Evolutionary conservation across 2,329 filamentous ascomycete genomes (phyloP), one percentile per base, ranked within the genome.

Genomic region (Orbilia javanica): DNA sequence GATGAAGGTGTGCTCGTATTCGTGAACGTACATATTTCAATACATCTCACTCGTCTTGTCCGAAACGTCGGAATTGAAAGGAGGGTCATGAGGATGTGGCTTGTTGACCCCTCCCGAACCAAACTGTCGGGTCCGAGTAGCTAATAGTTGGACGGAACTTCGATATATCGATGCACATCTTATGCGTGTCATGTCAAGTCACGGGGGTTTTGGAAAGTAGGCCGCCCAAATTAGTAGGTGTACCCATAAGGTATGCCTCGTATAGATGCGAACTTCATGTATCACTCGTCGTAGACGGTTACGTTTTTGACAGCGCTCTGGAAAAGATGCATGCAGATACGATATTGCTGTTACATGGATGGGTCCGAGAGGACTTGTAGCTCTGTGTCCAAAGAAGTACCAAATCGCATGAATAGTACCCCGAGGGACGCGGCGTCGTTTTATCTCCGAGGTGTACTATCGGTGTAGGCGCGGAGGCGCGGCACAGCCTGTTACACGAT

Each of bases 401-500:
- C 3, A 60, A 15, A 13, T 6, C 2, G 34, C 31, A 1, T 2
- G 11, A 25, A 60, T 8, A 25, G 20, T 60, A 60, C 53, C 15
- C 29, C 2, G n/a, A 25, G 53, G 6, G 7, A 60, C 53, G 15
- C 10, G 10, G 22, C 15, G 2, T 64, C 27, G 22, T 18, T 29
- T 67, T 53, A 53, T 39, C n/a, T 50, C 44, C 29, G 64, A 29
- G 10, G 34, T 42, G 39, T 60, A n/a, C 8, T 10, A 36, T 22
- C 25, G 50, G 31, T 48, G 10, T 53, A 52, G 27, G 55, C 64
- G 64, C 64, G 22, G 46, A 55, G 46, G 34, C 36, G 48, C 64
- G 64, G 64, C 64, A 67, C 64, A 67, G 64, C 20, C n/a, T n/a
- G 53, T 60, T 60, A 42, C 53, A 60, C 53, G 53, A 60, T 42